phyloP scores from a whole-genome alignment of 129 eudicot species.

The Centaurea solstitialis region DNA sequence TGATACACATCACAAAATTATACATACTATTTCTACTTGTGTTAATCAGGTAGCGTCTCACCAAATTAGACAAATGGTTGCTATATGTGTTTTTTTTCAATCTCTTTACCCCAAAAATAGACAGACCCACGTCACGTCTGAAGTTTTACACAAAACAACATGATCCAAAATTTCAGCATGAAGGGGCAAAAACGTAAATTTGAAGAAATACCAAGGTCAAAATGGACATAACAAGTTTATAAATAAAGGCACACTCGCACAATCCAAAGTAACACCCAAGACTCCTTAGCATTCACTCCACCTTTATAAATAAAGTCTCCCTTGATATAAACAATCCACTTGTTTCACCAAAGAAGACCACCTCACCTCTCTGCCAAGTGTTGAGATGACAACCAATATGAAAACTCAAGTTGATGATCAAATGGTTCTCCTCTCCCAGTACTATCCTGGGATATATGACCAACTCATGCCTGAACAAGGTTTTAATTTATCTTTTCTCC shows the following conservation, averaged over 20 bases:
- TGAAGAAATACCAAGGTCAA: conserved; percentile 21
- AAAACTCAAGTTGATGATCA: conserved; percentile 55
- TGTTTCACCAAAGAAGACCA: conserved; percentile 33
- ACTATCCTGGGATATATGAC: conserved; percentile 70
- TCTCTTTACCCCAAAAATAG: conserved; percentile 25
- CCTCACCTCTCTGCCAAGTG: conserved; percentile 26
- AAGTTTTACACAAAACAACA: conserved; percentile 8
- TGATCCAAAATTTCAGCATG: neutral
- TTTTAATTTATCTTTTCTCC: conserved; percentile 4
- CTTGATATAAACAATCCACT: conserved; percentile 34
- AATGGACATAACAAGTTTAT: conserved; percentile 25
- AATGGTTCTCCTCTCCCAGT: conserved; percentile 66
- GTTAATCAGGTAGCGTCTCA: conserved; percentile 38
- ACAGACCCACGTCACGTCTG: conserved; percentile 26
- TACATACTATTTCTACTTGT: conserved; percentile 18
- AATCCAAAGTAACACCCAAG: conserved; percentile 31
- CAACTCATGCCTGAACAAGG: conserved; percentile 72
- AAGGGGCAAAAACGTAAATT: conserved; percentile 44
- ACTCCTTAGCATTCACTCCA: conserved; percentile 42
- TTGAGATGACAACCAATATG: conserved; percentile 41
- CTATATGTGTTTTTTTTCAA: neutral
- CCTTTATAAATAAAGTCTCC: conserved; percentile 46
- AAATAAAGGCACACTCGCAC: conserved; percentile 37
- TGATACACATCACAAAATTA: conserved; percentile 2
- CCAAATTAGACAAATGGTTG: conserved; percentile 46